A percentile compares a stretch with the other conserved stretches of the same genome.
Conservation (phyloP, 176 grass and related monocot species). For the Bonia amplexicaulis region DNA sequence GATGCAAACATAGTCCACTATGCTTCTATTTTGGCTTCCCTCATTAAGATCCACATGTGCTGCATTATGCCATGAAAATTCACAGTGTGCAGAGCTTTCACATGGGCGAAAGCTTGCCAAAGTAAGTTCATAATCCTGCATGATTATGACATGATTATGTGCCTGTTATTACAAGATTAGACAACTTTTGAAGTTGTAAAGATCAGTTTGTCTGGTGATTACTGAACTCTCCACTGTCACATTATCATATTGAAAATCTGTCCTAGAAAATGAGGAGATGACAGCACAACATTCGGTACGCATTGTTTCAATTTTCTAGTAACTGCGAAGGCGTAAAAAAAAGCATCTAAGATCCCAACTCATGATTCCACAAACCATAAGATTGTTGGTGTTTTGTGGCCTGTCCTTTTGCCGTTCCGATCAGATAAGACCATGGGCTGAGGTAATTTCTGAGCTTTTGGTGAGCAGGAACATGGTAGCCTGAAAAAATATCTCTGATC, state of each 20-base stretch:
- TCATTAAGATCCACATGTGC: background rate
- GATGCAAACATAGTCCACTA: background rate
- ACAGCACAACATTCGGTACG: background rate
- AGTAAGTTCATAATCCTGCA: background rate
- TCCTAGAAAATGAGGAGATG: background rate
- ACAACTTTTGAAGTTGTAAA: conserved; percentile 16
- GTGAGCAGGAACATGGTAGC: background rate
- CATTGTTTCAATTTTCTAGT: background rate
- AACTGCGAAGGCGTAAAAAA: background rate
- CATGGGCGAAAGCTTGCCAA: background rate
- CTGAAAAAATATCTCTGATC: conserved; percentile 18
- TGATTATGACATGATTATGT: background rate
- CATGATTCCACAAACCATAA: conserved; percentile 14
- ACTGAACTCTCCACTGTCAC: background rate
- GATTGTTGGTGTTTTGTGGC: background rate
- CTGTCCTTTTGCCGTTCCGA: background rate
- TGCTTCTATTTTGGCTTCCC: conserved; percentile 12
- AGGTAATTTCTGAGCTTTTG: conserved; percentile 28
- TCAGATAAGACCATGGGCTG: conserved; percentile 9
- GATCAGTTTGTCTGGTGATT: background rate
- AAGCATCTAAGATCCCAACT: conserved; percentile 12
- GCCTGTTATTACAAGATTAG: background rate
- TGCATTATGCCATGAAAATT: background rate
- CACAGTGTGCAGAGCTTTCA: background rate
- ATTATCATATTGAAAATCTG: background rate